phyloP scores from a whole-genome alignment of 768 basidiomycete species.

The Rhizopogon vinicolor region DNA sequence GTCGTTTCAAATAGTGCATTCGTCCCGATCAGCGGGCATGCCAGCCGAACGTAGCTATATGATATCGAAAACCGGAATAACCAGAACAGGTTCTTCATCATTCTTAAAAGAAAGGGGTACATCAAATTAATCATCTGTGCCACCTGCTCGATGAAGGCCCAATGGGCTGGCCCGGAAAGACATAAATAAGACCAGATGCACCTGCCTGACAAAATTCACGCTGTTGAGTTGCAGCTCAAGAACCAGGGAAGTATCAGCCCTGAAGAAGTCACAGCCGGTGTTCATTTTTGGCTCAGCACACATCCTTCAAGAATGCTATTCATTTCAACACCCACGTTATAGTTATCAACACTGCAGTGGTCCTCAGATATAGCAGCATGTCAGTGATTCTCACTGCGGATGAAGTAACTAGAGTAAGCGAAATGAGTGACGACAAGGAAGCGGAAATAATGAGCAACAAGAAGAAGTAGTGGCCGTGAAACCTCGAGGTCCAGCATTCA shows the following conservation, averaged over 20 bases:
- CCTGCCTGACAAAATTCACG: conserved; percentile 40
- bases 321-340: background rate
- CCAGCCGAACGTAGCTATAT: conserved; percentile 7
- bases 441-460: background rate
- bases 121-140: conserved; percentile 29
- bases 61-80: background rate
- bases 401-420: background rate
- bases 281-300: conserved; percentile 1
- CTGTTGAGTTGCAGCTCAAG: conserved; percentile 39
- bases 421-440: background rate
- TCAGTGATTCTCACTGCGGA: background rate
- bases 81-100: background rate
- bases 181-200: conserved; percentile 36
- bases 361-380: background rate
- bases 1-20: conserved; percentile 6
- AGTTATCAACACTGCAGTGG: background rate
- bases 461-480: background rate
- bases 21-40: background rate
- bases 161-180: conserved; percentile 27
- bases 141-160: conserved; percentile 26
- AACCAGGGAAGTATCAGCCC: conserved; percentile 29
- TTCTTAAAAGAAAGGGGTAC: background rate
- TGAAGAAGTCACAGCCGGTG: conserved; percentile 2
- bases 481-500: background rate
- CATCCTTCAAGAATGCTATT: background rate